These are phyloP conservation scores for Tolypocladium inflatum DNA, from an alignment of 2,329 filamentous ascomycete genomes.

Conservation along the genomic window DNA sequence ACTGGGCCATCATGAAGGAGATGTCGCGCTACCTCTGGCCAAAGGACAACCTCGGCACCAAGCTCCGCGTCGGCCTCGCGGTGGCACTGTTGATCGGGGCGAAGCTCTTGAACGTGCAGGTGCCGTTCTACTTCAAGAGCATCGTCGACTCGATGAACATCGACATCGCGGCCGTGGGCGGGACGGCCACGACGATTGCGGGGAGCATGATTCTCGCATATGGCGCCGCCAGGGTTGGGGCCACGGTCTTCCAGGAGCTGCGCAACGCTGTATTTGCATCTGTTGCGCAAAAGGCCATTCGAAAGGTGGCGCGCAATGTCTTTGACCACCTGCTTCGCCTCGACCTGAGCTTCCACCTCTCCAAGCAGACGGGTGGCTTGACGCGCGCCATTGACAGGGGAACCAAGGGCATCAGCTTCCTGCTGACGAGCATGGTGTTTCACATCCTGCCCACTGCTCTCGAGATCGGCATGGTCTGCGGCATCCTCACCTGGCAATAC, in stretches of 20 bases:
- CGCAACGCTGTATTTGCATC: constrained; percentile 95
- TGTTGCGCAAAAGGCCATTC: constrained; percentile 93
- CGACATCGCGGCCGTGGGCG: constrained; percentile 77
- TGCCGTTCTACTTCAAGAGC: constrained; percentile 97
- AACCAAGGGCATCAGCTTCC: constrained; percentile 96
- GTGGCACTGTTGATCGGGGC: constrained; percentile 75
- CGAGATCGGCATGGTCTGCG: constrained; percentile 92
- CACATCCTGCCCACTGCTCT: constrained; percentile 89
- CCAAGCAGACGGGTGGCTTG: constrained; percentile 87
- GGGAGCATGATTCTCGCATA: constrained; percentile 92
- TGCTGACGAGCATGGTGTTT: constrained; percentile 97
- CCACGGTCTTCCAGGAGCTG: constrained; percentile 84
- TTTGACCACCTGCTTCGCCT: constrained; percentile 83
- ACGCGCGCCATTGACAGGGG: constrained; percentile 92
- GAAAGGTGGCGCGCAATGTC: constrained; percentile 81
- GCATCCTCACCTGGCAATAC: constrained; percentile 94
- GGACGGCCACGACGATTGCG: constrained; percentile 79
- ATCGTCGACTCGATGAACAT: constrained; percentile 98
- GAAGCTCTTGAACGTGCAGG: constrained; percentile 94
- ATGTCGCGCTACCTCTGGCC: constrained; percentile 97
- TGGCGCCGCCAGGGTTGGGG: constrained; percentile 77
- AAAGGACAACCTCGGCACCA: constrained; percentile 63
- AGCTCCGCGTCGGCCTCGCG: constrained; percentile 77
- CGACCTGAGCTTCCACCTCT: constrained; percentile 88
- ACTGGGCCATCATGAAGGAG: constrained; percentile 98